A percentile compares a stretch with the other conserved stretches of the same genome.
These are phyloP conservation scores for Dendrostoma leiphaemia DNA, from an alignment of 2,329 filamentous ascomycete genomes.

Conservation along the genomic window DNA sequence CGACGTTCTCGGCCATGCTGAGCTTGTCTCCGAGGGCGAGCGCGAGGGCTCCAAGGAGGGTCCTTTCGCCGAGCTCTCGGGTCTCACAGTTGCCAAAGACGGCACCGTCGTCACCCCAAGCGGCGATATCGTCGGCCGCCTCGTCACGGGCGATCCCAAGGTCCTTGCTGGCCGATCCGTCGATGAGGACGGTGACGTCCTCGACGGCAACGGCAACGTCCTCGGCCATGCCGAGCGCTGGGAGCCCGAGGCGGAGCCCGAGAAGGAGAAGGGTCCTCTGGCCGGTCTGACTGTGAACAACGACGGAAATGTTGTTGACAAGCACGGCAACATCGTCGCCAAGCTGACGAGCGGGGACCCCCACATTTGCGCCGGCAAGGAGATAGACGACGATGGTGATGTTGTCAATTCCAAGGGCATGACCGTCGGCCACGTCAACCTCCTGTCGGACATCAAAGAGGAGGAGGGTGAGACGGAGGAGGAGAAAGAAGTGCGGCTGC, in stretches of 20 bases:
- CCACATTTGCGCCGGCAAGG: constrained; percentile 63
- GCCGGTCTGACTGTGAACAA: constrained; percentile 55
- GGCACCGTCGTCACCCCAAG: constrained; percentile 64
- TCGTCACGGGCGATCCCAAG: constrained; percentile 70
- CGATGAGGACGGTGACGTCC: constrained; percentile 79
- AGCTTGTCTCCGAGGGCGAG: constrained; percentile 67
- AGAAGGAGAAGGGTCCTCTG: constrained; percentile 51
- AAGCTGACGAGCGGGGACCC: constrained; percentile 68
- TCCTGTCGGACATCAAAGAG: constrained; percentile 57
- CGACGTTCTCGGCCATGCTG: constrained; percentile 65
- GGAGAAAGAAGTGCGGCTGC: constrained; percentile 53
- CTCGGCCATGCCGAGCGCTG: constrained; percentile 59
- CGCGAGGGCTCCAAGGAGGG: constrained; percentile 62
- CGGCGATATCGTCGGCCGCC: constrained; percentile 70
- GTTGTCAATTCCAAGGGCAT: constrained; percentile 68
- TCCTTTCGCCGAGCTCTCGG: constrained; percentile 65
- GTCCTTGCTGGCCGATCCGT: constrained; percentile 70
- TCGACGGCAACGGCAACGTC: constrained; percentile 69
- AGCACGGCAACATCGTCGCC: constrained; percentile 59
- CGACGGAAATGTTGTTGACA: constrained; percentile 57
- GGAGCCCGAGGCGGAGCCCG: constrained; percentile 50
- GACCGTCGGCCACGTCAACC: constrained; percentile 65
- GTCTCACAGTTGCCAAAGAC: constrained; percentile 65
- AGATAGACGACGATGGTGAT: constrained; percentile 69
- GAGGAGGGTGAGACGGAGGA: constrained; percentile 57